Evolutionary conservation across 139 green algal species (phyloP).

Genomic region (Coelastrella sp.): DNA sequence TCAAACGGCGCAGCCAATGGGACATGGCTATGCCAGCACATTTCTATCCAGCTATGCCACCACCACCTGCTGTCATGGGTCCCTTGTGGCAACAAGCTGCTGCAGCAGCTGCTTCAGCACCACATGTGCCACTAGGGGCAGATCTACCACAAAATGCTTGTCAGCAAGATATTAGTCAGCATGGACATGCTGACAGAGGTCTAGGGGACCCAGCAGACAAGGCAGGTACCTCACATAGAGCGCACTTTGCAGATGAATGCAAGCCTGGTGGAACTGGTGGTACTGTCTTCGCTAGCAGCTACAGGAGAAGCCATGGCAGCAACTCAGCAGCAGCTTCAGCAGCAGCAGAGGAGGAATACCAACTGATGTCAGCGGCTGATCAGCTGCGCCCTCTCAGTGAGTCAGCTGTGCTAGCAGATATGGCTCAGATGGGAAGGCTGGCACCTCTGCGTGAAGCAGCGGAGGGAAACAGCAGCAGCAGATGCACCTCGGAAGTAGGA

Average conservation of each 20-base stretch:
- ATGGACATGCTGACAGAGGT: neutral
- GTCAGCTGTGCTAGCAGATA: neutral
- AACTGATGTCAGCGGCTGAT: no score
- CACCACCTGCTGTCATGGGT: neutral
- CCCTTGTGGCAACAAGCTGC: neutral
- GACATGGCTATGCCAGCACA: conserved; percentile 8
- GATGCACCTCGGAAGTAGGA: no score
- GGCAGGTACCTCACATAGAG: neutral
- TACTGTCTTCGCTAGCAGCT: neutral
- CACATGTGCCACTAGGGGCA: no score
- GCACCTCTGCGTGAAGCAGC: conserved; percentile 15
- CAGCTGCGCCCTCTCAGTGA: no score
- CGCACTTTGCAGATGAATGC: no score
- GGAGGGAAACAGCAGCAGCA: conserved; percentile 29
- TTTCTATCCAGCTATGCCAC: neutral
- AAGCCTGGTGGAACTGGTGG: no score
- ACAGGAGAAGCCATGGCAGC: neutral
- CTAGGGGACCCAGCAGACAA: neutral
- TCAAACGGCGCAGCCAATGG: conserved; percentile 5
- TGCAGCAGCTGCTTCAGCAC: neutral
- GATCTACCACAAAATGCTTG: no score
- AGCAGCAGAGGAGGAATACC: no score
- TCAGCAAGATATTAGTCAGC: neutral
- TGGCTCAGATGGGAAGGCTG: neutral
- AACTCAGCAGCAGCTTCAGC: neutral